Base-by-base conservation (phyloP, 1,284 basidiomycete species). In the Peniophora sp. region DNA sequence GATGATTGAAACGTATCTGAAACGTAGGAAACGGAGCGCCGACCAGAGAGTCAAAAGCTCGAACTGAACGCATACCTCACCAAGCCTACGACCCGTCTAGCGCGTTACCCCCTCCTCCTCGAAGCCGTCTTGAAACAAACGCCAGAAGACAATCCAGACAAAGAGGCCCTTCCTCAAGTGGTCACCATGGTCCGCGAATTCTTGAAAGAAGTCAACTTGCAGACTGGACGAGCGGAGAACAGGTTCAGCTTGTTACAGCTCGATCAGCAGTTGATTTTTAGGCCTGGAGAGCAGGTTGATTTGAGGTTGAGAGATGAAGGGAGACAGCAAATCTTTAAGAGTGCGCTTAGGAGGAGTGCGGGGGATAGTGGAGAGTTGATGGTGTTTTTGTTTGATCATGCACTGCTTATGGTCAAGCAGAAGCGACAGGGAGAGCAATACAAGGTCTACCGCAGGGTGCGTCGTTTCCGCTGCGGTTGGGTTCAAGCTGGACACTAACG, bases 1-100 rank as follows among this genome's bases (percentile, higher is more conserved):
- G 52, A 55, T 47, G 52, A 50, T 45, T 48, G 52, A 47, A 27
- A 52, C 12, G 27, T 32, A 32, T 12, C 5, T 12, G 6, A 12
- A 32, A 32, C 27, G 27, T 59, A 93, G 90, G 75, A 83, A 62
- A 92, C 89, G 2, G 97, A 99, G 65, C 85, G 97, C 24, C 75
- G 91, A 47, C 95, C 95, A 0, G 93, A 97, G 64, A 97, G 94
- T 14, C 81, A 95, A 43, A 99, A 98, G 71, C 80, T 99, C 45
- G 97, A 99, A 68, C 71, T 99, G 45, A 99, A 99, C 66, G 97
- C 93, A 2, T 99, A 99, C 69, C 75, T 99, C 45, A 99, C 95
- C 12, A 99, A 98, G 67, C 97, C 97, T 1, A 99, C 97, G 0
- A 98, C 97, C 10, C 85, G 97, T 61, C 77, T 99, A 25, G 97